Base-by-base conservation (phyloP, 768 basidiomycete species). In the Mycena latifolia region DNA sequence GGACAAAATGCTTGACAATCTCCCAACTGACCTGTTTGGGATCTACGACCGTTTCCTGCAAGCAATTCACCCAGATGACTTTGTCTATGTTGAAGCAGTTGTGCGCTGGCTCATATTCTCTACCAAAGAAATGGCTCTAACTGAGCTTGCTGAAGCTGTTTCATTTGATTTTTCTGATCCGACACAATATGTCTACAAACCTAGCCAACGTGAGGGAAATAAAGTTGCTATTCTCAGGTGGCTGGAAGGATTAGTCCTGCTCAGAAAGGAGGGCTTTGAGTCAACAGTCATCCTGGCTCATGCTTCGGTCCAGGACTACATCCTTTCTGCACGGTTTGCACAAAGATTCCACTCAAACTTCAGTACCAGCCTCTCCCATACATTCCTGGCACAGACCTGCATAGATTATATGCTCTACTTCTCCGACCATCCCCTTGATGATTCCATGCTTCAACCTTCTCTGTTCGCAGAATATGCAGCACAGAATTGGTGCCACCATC, bases 241-340 rank as follows among this genome's bases (percentile, higher is more conserved):
- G 29, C 14, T 52, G 0, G 50, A 18, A 52, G 50, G 50, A n/a
- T 20, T 52, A 7, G 50, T 33, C 20, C 12, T 12, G n/a, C n/a
- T n/a, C n/a, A n/a, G n/a, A n/a, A n/a, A n/a, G n/a, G n/a, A n/a
- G n/a, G n/a, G n/a, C n/a, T 9, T 18, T 52, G 10, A 22, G 6
- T 3, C 8, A 22, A 4, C 7, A 10, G 31, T 29, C 11, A 11
- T 2, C 18, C 50, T 52, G 20, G 50, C 50, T 11, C 50, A 52
- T 52, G 50, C 20, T 2, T 52, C 50, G 20, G 50, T 52, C 29
- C 31, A 52, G 31, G 50, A 52, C 33, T 52, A 52, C n/a, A n/a
- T n/a, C n/a, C n/a, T n/a, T n/a, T n/a, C n/a, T n/a, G n/a, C n/a
- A n/a, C n/a, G n/a, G n/a, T 52, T 52, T 20, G 27, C 3, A 3